Conservation (phyloP, 208 protist species). For the Acanthamoeba sp. region DNA sequence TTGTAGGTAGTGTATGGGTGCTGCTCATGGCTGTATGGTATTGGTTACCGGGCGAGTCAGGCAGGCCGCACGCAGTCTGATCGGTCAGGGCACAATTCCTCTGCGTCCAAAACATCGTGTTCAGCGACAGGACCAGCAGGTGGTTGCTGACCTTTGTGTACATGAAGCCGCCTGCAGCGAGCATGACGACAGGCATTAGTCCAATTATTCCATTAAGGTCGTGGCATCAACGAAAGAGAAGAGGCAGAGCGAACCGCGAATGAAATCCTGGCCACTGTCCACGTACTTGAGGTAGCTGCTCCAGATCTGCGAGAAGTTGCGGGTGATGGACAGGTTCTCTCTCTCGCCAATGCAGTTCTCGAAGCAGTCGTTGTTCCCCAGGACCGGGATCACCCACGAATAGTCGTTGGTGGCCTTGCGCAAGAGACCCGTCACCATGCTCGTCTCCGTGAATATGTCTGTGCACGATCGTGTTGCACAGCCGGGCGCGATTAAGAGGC, state of each 20-base stretch:
- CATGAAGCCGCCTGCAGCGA: background rate
- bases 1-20: too few relatives aligned
- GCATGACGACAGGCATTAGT: background rate
- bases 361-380: slow-evolving; percentile 43
- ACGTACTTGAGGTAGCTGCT: background rate
- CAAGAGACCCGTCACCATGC: background rate
- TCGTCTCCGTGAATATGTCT: slow-evolving; percentile 21
- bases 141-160: background rate
- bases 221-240: background rate
- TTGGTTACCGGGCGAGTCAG: background rate
- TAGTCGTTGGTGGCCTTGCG: background rate
- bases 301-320: slow-evolving; percentile 22
- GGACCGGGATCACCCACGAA: background rate
- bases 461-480: background rate
- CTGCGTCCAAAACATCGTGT: slow-evolving; percentile 21
- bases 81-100: slow-evolving; percentile 24
- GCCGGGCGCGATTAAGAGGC: background rate
- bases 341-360: background rate
- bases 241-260: background rate
- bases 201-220: too few relatives aligned
- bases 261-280: background rate
- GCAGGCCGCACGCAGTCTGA: background rate
- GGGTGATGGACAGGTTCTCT: background rate
- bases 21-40: background rate
- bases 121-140: background rate